phyloP scores from a whole-genome alignment of 2,329 filamentous ascomycete species.

The Emergomyces orientalis region DNA sequence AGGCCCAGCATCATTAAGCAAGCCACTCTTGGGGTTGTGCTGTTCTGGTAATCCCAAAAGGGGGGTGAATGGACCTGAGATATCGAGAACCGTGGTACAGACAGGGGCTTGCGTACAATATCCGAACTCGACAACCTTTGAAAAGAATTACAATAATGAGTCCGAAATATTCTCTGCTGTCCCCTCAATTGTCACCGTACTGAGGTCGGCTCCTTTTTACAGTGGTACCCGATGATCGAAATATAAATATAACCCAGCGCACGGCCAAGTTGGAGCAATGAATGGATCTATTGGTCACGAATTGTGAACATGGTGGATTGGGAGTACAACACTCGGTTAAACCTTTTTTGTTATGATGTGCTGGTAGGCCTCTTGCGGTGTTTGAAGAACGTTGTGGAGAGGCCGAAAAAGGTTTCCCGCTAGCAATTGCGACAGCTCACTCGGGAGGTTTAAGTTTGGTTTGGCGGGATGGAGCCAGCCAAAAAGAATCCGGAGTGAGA shows the following conservation, averaged over 20 bases:
- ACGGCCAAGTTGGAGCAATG: not conserved
- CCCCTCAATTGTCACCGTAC: not conserved
- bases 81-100: not conserved
- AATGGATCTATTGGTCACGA: too few species aligned
- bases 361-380: not conserved
- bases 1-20: not conserved
- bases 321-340: not conserved
- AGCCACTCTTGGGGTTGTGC: not conserved
- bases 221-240: not conserved
- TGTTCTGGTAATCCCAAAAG: not conserved
- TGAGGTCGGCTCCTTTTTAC: not conserved
- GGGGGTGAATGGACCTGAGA: not conserved
- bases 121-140: not conserved
- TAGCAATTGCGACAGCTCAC: not conserved
- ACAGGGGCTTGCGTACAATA: not conserved
- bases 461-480: not conserved
- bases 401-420: not conserved
- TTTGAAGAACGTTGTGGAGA: not conserved
- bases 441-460: not conserved
- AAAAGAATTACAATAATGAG: not conserved
- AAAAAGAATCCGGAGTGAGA: not conserved
- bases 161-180: not conserved
- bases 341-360: not conserved
- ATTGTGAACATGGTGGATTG: not conserved
- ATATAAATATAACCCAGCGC: not conserved